These are phyloP conservation scores for Combretum micranthum DNA, from an alignment of 345 rosid species.

Conservation along the genomic window DNA sequence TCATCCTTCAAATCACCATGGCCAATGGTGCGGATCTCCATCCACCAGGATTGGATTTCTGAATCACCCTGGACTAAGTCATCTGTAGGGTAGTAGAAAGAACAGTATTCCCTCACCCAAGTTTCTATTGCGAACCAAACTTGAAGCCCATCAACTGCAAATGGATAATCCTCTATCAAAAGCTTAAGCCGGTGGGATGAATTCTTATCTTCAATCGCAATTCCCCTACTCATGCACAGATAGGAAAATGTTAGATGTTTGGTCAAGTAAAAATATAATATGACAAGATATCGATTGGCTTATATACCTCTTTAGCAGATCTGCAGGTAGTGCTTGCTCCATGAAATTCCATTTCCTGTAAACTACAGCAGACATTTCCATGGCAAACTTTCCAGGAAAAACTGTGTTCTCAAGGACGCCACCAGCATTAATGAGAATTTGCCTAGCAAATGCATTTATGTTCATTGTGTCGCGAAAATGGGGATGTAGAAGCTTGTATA, in stretches of 20 bases:
- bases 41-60: conserved; percentile 93
- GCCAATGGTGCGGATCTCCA: conserved; percentile 55
- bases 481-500: conserved; percentile 77
- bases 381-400: conserved; percentile 62
- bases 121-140: conserved; percentile 83
- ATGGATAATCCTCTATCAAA: conserved; percentile 80
- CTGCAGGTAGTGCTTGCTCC: conserved; percentile 79
- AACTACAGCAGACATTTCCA: conserved; percentile 69
- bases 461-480: conserved; percentile 91
- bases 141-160: conserved; percentile 86
- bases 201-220: conserved; percentile 53
- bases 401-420: conserved; percentile 74
- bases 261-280: not conserved
- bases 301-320: conserved; percentile 63
- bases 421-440: conserved; percentile 72
- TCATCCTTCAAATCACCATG: conserved; percentile 75
- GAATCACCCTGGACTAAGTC: conserved; percentile 44
- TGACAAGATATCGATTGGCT: not conserved
- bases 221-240: conserved; percentile 42
- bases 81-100: conserved; percentile 57
- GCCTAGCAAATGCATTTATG: conserved; percentile 81
- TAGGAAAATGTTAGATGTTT: not conserved
- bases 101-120: conserved; percentile 79
- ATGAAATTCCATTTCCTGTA: conserved; percentile 74
- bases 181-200: conserved; percentile 54